phyloP scores from a whole-genome alignment of 352 stramenopile species.

The Lagenidium giganteum region DNA sequence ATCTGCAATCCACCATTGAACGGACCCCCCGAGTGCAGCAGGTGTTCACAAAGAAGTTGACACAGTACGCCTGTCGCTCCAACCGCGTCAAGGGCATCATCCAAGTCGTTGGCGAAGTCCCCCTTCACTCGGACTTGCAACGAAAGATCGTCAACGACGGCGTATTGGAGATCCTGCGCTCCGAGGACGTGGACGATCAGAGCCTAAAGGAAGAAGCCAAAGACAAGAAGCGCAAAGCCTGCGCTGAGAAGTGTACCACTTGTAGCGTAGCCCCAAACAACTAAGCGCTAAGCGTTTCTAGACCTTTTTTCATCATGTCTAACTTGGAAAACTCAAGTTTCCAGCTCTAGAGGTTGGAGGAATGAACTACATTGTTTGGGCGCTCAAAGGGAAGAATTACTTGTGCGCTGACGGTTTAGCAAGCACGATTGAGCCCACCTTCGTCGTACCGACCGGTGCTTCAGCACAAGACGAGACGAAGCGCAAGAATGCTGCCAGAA shows the following conservation, averaged over 20 bases:
- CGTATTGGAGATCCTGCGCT: neutral
- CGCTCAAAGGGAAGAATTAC: constrained; percentile 9
- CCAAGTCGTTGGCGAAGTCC: neutral
- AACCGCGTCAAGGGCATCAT: neutral
- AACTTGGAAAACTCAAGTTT: constrained; percentile 14
- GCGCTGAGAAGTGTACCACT: too few species aligned
- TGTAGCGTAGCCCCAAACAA: too few species aligned
- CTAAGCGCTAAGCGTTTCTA: too few species aligned
- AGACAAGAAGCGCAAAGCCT: too few species aligned
- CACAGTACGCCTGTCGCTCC: neutral
- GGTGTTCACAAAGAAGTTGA: neutral
- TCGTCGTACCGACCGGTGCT: constrained; percentile 1
- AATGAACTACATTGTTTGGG: constrained; percentile 17
- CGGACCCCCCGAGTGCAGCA: neutral
- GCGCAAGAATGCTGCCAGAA: constrained; percentile 1
- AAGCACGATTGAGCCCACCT: constrained; percentile 1
- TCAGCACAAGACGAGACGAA: neutral
- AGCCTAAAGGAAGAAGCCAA: too few species aligned
- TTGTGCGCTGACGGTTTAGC: constrained; percentile 7
- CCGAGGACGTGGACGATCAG: too few species aligned
- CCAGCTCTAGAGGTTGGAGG: constrained; percentile 5
- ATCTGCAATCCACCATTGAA: neutral
- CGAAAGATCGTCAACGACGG: constrained; percentile 1
- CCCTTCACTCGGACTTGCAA: constrained; percentile 6
- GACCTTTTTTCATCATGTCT: neutral